A percentile compares a stretch with the other conserved stretches of the same genome.
Conservation (phyloP, 1,284 basidiomycete species). For the Leccinum pachyderme region DNA sequence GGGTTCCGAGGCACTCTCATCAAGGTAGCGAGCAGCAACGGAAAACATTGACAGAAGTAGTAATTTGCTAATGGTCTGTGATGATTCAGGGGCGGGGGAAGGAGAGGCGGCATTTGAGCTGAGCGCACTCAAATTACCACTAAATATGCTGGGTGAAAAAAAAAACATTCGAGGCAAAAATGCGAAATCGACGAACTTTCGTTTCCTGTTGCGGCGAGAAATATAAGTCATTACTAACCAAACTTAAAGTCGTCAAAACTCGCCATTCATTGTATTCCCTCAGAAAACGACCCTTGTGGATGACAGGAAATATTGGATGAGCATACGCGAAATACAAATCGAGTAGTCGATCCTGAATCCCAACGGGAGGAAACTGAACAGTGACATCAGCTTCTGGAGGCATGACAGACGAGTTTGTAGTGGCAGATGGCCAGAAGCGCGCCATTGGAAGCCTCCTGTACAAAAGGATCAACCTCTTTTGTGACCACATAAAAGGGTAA, state of each 20-base stretch:
- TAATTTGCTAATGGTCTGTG: conserved; percentile 66
- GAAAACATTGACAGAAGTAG: conserved; percentile 79
- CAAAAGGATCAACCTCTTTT: conserved; percentile 2
- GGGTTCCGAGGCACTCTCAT: conserved; percentile 45
- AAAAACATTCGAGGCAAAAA: conserved; percentile 7
- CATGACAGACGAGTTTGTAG: conserved; percentile 36
- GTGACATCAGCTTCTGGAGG: conserved; percentile 44
- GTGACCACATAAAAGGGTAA: conserved; percentile 2
- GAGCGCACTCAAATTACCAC: conserved; percentile 16
- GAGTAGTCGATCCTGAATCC: conserved; percentile 65
- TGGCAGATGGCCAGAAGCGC: conserved; percentile 65
- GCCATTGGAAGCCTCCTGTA: conserved; percentile 74
- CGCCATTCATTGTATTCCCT: conserved; percentile 60
- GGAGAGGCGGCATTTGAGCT: conserved; percentile 15
- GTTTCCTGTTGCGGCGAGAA: conserved; percentile 32
- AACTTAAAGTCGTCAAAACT: conserved; percentile 16
- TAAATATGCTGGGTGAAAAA: conserved; percentile 13
- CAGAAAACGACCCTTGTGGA: conserved; percentile 72
- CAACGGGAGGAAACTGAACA: conserved; percentile 52
- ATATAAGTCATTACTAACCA: conserved; percentile 2
- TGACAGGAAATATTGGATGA: conserved; percentile 74
- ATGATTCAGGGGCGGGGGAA: conserved; percentile 43
- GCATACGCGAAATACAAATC: conserved; percentile 78
- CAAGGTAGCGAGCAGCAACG: conserved; percentile 69
- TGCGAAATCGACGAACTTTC: conserved; percentile 23